Evolutionary conservation across 306 rosid species (phyloP), one percentile per base, ranked within the genome.

Genomic region (Ormosia emarginata): DNA sequence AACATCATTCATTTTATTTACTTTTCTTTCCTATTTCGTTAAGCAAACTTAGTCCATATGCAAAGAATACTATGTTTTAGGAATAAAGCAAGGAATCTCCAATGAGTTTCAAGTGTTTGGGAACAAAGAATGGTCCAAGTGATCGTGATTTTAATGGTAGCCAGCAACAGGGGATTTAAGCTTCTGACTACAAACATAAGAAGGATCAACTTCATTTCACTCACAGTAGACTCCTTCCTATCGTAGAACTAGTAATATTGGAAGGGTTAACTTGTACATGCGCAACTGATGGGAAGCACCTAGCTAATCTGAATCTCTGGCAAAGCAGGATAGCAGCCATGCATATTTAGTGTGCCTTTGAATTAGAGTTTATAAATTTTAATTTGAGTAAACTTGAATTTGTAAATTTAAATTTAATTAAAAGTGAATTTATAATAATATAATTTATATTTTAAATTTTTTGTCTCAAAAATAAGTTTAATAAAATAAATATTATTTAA

Each of bases 131-230:
- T 65, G 80, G 79, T 73, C 75, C 80, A 30, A n/a, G 59, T 73
- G 84, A 81, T 53, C 2, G 75, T 52, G 50, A 73, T 75, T 30
- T 74, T 30, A 62, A 71, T 50, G 79, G 74, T 40, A 33, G 59
- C 74, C 75, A 73, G 74, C 65, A 8, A 50, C 10, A 40, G 52
- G 65, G 10, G 84, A 66, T 72, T 64, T 33, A 57, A 62, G 2
- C 37, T 59, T 58, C 12, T 32, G 83, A 29, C 13, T 46, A 34
- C 53, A 34, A 34, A 71, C 53, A 18, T n/a, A 14, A 18, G 53
- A 71, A 44, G 43, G 71, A 70, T 24, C 36, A 62, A 63, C 32
- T 41, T 76, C 62, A 76, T 30, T 73, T 37, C 9, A 57, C n/a
- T 57, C 12, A 11, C 7, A 34, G 36, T 71, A 52, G 47, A 36